Evolutionary conservation across 192 early-diverging fungal genomes (phyloP), one percentile per base, ranked within the genome.

Genomic region (Coemansia sp.): DNA sequence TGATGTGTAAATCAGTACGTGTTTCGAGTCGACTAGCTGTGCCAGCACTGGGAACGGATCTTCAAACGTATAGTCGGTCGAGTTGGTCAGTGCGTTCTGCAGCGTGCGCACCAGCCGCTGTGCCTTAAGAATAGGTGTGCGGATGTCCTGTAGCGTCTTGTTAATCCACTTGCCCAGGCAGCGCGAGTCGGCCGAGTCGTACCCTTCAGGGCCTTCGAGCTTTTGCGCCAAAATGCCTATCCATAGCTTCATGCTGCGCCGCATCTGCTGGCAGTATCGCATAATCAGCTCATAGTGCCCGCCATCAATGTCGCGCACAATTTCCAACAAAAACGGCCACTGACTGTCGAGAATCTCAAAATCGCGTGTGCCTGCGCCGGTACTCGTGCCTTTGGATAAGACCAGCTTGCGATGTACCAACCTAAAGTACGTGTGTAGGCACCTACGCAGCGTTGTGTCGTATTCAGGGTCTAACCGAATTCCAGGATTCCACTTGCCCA

Each of bases 301-400:
- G 37, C 88, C 90, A 27, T 90, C 86, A 54, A 93, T 88, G 29
- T 83, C 66, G 16, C 81, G 84, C 49, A 90, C 89, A 10, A 94
- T 78, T 12, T 80, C 80, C 37, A 83, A 84, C 55, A 93, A 59
- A 54, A 89, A 90, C n/a, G 88, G 82, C 92, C 92, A 95, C 67
- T 94, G 92, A 59, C 76, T 85, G 64, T 93, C 90, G 63, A 95
- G 75, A 13, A 90, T 71, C 66, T 92, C 94, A 59, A 89, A 88
- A 68, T 91, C 90, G 57, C 87, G 86, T 60, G 83, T 83, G 47
- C 75, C 83, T 7, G 70, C 76, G 57, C 86, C 85, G 58, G 83
- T 83, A 39, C 75, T 82, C 3, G 71, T 72, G 58, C 86, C 85
- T 57, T 74, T 83, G 59, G 82, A 84, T 41, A 81, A 65, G 43